phyloP scores from a whole-genome alignment of 257 asterid species.

The Nicotiana obtusifolia region DNA sequence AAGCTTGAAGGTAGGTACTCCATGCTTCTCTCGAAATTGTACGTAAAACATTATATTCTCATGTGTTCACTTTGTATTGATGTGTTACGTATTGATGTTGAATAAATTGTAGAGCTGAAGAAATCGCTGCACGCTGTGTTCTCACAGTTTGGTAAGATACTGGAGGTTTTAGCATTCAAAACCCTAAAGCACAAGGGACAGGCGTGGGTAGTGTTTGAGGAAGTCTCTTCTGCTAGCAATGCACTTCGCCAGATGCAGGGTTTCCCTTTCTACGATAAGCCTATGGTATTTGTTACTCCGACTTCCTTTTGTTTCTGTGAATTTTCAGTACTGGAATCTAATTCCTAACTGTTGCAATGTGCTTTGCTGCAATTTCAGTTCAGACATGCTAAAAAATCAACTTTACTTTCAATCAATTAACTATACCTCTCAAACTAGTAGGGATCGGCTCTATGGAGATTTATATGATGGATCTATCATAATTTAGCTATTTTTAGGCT shows the following conservation, averaged over 20 bases:
- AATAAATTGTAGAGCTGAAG: conserved; percentile 57
- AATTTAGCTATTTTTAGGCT: not conserved
- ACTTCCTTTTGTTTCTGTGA: too few species aligned
- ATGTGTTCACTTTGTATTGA: not conserved
- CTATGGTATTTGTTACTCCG: conserved; percentile 49
- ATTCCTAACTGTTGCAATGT: not conserved
- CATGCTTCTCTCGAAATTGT: not conserved
- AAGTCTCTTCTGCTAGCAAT: conserved; percentile 64
- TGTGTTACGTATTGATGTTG: not conserved
- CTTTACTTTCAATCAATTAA: not conserved
- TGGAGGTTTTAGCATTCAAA: conserved; percentile 96
- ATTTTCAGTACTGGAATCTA: not conserved
- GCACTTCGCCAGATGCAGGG: conserved; percentile 98
- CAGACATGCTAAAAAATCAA: not conserved
- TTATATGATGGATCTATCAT: not conserved
- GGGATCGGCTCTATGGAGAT: not conserved
- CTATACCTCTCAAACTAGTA: not conserved
- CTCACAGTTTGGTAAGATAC: conserved; percentile 87
- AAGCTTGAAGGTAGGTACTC: conserved; percentile 76
- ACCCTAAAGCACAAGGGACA: conserved; percentile 99
- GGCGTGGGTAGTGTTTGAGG: conserved; percentile 98
- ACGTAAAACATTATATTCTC: not conserved
- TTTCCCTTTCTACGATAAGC: conserved; percentile 92
- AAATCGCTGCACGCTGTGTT: conserved; percentile 92
- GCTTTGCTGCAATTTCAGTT: not conserved